Conservation (phyloP, 2,329 filamentous ascomycete species). For the Cladosporium velox region DNA sequence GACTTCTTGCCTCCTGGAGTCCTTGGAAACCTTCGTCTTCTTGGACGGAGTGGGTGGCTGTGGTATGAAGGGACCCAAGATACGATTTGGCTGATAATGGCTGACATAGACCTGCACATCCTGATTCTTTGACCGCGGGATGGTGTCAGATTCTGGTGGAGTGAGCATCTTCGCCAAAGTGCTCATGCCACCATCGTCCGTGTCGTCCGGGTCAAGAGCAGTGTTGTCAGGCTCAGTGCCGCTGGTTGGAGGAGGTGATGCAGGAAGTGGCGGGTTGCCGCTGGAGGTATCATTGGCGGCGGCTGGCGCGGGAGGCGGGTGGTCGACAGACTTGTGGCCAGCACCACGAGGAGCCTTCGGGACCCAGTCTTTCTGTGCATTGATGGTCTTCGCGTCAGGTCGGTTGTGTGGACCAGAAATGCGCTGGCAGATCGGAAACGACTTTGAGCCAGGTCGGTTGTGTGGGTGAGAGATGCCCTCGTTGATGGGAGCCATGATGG, state of each 20-base stretch:
- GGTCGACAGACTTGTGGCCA: too few relatives aligned
- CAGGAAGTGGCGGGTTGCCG: neutral
- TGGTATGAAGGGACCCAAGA: neutral
- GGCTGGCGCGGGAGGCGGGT: too few relatives aligned
- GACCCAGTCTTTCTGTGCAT: too few relatives aligned
- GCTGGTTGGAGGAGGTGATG: neutral
- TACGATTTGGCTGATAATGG: neutral
- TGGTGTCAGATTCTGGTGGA: neutral
- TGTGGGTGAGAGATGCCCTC: neutral
- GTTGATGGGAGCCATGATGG: neutral
- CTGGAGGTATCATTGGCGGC: neutral
- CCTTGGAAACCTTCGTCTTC: neutral
- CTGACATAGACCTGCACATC: neutral
- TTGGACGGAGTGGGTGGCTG: neutral
- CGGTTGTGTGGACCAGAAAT: too few relatives aligned
- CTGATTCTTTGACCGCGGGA: neutral
- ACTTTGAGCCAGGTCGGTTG: neutral
- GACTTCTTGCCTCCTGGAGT: too few relatives aligned
- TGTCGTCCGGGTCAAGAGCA: neutral
- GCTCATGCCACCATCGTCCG: neutral
- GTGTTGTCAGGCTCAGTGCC: neutral
- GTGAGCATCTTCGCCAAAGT: neutral
- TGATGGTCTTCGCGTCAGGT: too few relatives aligned
- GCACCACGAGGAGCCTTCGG: too few relatives aligned
- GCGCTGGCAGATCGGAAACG: too few relatives aligned